Conservation (phyloP, 768 basidiomycete genomes). For the Xanthoconium stramineum region DNA sequence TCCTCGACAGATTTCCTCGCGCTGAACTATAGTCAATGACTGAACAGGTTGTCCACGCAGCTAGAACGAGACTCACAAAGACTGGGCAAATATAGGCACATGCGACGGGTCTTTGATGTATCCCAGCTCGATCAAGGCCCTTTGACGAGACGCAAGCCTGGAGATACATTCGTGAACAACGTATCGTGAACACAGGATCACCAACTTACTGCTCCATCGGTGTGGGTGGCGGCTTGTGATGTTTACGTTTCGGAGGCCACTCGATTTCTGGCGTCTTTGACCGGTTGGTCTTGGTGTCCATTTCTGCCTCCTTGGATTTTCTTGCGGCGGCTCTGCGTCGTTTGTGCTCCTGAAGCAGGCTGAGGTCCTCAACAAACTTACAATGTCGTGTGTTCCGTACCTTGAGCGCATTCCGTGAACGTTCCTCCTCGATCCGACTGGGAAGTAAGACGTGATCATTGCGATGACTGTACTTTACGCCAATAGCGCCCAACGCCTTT, state of each 20-base stretch:
- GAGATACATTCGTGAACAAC: background rate
- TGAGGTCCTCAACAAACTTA: constrained; percentile 3
- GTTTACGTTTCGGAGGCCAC: constrained; percentile 66
- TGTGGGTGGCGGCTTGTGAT: constrained; percentile 47
- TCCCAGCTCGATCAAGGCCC: constrained; percentile 60
- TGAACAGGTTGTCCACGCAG: background rate
- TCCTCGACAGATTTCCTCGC: constrained; percentile 41
- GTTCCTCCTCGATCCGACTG: constrained; percentile 66
- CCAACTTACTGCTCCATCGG: constrained; percentile 51
- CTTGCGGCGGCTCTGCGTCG: constrained; percentile 21
- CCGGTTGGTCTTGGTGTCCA: constrained; percentile 9
- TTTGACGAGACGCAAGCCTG: constrained; percentile 54
- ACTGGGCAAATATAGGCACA: constrained; percentile 54
- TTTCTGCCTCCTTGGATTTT: constrained; percentile 17
- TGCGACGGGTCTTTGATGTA: constrained; percentile 53
- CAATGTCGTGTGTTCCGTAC: constrained; percentile 29
- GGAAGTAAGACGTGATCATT: constrained; percentile 70
- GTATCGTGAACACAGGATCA: background rate
- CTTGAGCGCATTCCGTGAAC: constrained; percentile 51
- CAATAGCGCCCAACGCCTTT: constrained; percentile 54
- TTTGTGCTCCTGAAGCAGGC: constrained; percentile 23
- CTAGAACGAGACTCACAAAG: constrained; percentile 51
- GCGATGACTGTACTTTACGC: constrained; percentile 69
- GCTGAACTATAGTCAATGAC: constrained; percentile 25
- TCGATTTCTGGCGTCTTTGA: constrained; percentile 37